These are phyloP conservation scores for Phytophthora fragariaefolia DNA, from an alignment of 352 stramenopile species.

Conservation along the genomic window DNA sequence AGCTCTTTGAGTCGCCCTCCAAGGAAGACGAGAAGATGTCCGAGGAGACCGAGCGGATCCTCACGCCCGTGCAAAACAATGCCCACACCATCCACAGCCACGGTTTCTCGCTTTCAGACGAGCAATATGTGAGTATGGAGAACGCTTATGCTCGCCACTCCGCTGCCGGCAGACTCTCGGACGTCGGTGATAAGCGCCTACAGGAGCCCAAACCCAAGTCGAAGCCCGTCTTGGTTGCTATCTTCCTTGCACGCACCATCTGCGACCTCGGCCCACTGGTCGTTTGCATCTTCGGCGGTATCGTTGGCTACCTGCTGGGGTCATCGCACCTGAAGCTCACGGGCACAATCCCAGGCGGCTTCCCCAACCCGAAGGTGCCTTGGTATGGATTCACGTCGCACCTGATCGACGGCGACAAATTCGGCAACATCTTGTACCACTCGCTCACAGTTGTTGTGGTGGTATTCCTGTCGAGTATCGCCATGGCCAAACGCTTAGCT, in stretches of 20 bases:
- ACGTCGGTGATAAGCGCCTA: slow-evolving; percentile 5
- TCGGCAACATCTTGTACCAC: slow-evolving; percentile 53
- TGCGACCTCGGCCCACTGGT: slow-evolving; percentile 66
- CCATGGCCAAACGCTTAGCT: slow-evolving; percentile 83
- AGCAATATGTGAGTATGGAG: slow-evolving; percentile 34
- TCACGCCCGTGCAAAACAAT: slow-evolving; percentile 5
- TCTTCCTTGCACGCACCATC: slow-evolving; percentile 43
- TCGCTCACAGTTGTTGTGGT: slow-evolving; percentile 74
- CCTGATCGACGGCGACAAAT: slow-evolving; percentile 43
- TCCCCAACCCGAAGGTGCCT: slow-evolving; percentile 48
- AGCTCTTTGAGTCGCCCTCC: slow-evolving; percentile 27
- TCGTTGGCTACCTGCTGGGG: slow-evolving; percentile 50
- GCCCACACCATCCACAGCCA: slow-evolving; percentile 4
- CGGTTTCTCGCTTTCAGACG: slow-evolving; percentile 46
- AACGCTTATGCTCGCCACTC: slow-evolving; percentile 22
- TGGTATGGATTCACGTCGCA: slow-evolving; percentile 56
- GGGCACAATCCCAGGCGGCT: slow-evolving; percentile 60
- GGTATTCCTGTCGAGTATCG: slow-evolving; percentile 88
- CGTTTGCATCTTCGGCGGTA: slow-evolving; percentile 69
- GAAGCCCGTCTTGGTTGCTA: slow-evolving; percentile 8
- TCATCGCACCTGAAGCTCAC: slow-evolving; percentile 69
- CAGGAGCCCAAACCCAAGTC: not conserved
- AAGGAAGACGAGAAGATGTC: not conserved
- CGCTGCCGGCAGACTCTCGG: not conserved
- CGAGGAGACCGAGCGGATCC: slow-evolving; percentile 6